Evolutionary conservation across 192 early-diverging fungal species (phyloP).

Genomic region (Tieghemiomyces parasiticus): DNA sequence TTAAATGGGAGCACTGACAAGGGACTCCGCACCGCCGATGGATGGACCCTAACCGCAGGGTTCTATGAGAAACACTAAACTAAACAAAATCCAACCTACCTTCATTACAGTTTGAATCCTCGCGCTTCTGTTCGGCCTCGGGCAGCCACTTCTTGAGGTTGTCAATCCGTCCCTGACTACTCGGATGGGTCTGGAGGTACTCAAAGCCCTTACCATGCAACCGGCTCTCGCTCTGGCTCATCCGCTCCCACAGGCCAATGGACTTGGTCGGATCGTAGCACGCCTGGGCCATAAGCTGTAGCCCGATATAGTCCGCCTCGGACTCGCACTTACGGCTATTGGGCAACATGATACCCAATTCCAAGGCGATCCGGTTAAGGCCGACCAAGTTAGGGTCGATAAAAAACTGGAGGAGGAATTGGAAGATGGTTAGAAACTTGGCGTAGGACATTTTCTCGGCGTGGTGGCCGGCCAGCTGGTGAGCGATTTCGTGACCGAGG

Average conservation of each 20-base stretch:
- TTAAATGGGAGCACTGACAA: background rate
- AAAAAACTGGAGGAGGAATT: slow-evolving; percentile 42
- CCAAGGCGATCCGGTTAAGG: slow-evolving; percentile 42
- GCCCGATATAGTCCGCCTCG: slow-evolving; percentile 86
- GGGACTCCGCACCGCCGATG: background rate
- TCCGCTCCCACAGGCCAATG: slow-evolving; percentile 68
- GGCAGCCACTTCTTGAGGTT: slow-evolving; percentile 32
- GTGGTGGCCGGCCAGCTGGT: slow-evolving; percentile 80
- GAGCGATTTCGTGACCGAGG: slow-evolving; percentile 87
- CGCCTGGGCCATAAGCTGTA: slow-evolving; percentile 78
- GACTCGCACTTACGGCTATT: slow-evolving; percentile 78
- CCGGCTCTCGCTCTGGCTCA: slow-evolving; percentile 35
- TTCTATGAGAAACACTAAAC: background rate
- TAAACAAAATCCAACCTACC: background rate
- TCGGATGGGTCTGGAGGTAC: slow-evolving; percentile 80
- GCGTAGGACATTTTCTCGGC: slow-evolving; percentile 75
- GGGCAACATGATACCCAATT: slow-evolving; percentile 65
- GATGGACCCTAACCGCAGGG: background rate
- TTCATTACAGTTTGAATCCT: slow-evolving; percentile 19
- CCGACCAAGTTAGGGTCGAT: slow-evolving; percentile 44
- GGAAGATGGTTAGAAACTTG: slow-evolving; percentile 41
- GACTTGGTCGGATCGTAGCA: slow-evolving; percentile 82
- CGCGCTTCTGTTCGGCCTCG: slow-evolving; percentile 20
- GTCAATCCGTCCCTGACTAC: slow-evolving; percentile 46
- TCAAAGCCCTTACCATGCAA: slow-evolving; percentile 31